Percentiles rank a stretch among this genome's conserved stretches.
Conservation (phyloP, 768 basidiomycete species). For the Chalciporus piperatus region DNA sequence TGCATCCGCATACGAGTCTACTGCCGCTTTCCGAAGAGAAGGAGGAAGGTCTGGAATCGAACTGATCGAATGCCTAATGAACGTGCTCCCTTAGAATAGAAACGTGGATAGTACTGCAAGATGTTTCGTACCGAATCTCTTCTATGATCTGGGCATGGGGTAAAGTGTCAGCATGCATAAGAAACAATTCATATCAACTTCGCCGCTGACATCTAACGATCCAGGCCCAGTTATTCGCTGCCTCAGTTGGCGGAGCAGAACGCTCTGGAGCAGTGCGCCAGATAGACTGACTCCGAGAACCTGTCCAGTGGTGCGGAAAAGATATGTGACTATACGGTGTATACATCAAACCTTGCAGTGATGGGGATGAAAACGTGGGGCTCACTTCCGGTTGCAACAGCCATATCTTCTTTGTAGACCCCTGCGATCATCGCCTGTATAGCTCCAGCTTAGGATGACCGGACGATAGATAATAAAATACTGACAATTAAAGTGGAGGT, state of each 20-base stretch:
- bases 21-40: conserved; percentile 53
- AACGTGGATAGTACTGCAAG: conserved; percentile 13
- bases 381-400: conserved; percentile 89
- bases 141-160: conserved; percentile 60
- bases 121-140: conserved; percentile 51
- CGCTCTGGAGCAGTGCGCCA: conserved; percentile 79
- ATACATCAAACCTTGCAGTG: conserved; percentile 4
- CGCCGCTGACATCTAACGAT: conserved; percentile 60
- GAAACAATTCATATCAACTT: conserved; percentile 24
- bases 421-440: conserved; percentile 82
- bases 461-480: conserved; percentile 16
- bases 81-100: conserved; percentile 12
- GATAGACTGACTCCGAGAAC: conserved; percentile 91
- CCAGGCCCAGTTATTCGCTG: conserved; percentile 74
- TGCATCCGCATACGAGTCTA: conserved; percentile 76
- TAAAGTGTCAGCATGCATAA: conserved; percentile 15
- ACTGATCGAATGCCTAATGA: conserved; percentile 61
- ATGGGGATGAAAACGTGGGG: conserved; percentile 17
- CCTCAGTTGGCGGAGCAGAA: conserved; percentile 69
- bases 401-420: conserved; percentile 77
- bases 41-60: conserved; percentile 67
- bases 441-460: conserved; percentile 4
- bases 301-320: conserved; percentile 93
- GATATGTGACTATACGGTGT: conserved; percentile 71
- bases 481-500: conserved; percentile 84